phyloP scores from a whole-genome alignment of 2,329 filamentous ascomycete genomes.

The Pseudocercospora fijiensis region DNA sequence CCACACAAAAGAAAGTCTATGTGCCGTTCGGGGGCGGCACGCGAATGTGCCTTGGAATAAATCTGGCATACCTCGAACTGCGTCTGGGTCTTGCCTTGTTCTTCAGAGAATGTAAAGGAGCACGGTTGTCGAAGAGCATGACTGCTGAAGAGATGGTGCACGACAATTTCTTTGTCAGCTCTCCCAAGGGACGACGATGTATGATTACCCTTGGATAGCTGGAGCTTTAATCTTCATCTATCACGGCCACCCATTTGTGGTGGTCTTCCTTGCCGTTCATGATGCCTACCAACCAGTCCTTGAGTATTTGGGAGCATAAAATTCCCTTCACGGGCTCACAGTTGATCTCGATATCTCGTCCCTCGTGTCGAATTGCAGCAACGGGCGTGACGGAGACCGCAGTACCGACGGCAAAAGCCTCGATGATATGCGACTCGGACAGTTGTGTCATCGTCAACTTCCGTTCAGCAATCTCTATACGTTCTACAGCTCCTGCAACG shows the following conservation, averaged over 20 bases:
- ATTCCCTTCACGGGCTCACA: conserved; percentile 40
- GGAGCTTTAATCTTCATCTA: conserved; percentile 35
- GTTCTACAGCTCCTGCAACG: conserved; percentile 24
- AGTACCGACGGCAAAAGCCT: conserved; percentile 80
- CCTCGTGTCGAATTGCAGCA: conserved; percentile 42
- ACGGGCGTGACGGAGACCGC: conserved; percentile 55
- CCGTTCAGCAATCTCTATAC: conserved; percentile 26
- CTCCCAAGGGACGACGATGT: conserved; percentile 21
- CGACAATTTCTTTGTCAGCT: conserved; percentile 23
- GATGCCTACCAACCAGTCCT: conserved; percentile 45
- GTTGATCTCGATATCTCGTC: conserved; percentile 43
- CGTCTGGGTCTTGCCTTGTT: conserved; percentile 26
- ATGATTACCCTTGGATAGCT: conserved; percentile 13
- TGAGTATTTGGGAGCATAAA: conserved; percentile 41
- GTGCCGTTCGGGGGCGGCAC: conserved; percentile 25
- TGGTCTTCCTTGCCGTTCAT: conserved; percentile 46
- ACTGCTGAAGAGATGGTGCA: conserved; percentile 24
- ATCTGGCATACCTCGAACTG: conserved; percentile 26
- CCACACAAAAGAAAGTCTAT: conserved; percentile 25
- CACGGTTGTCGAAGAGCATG: conserved; percentile 21
- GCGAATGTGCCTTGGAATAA: conserved; percentile 24
- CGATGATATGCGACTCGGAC: conserved; percentile 47
- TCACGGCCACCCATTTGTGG: conserved; percentile 45
- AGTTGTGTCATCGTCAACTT: conserved; percentile 27
- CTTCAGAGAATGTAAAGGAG: conserved; percentile 27